Base-by-base conservation (phyloP, 2,329 filamentous ascomycete species). In the Aspergillus sclerotialis region DNA sequence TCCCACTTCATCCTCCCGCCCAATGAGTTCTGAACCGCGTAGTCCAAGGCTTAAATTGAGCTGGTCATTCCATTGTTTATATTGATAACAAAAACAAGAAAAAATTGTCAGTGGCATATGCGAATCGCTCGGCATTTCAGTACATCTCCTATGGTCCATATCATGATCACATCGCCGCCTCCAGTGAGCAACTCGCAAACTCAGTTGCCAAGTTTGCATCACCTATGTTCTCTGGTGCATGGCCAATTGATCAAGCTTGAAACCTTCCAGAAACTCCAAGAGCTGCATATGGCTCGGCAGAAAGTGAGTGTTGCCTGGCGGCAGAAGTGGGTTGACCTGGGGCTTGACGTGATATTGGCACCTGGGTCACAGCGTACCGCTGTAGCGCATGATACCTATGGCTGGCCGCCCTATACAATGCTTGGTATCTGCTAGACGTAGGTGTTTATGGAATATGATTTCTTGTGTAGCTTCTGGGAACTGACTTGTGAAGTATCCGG, bases 401-500 rank as follows among this genome's bases (percentile, higher is more conserved):
- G 48, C 3, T 53, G 45, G 47, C 47, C 52, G 7, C 38, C 48
- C 7, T 77, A 68, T 49, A 76, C 73, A 0, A 48, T 66, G 13
- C 39, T 76, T 64, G 64, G 49, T 78, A 77, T 38, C 14, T 75
- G 7, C 43, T 76, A 4, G 69, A 76, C 50, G 70, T 69, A 45
- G 54, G 68, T 57, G 4, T 24, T 24, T 24, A 4, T n/a, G 8
- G n/a, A 24, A 3, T 24, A 24, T 24, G 23, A 24, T 24, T n/a
- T n/a, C n/a, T n/a, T n/a, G n/a, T n/a, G n/a, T n/a, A n/a, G n/a
- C n/a, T n/a, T n/a, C n/a, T n/a, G n/a, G n/a, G n/a, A n/a, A n/a
- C n/a, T n/a, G n/a, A n/a, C n/a, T n/a, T n/a, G n/a, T n/a, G n/a
- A n/a, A 24, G 23, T 24, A 24, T 24, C 23, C 23, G 8, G 23